A percentile compares a stretch with the other conserved stretches of the same genome.
Conservation (phyloP, 2,329 filamentous ascomycete species). For the Coniochaeta sp. region DNA sequence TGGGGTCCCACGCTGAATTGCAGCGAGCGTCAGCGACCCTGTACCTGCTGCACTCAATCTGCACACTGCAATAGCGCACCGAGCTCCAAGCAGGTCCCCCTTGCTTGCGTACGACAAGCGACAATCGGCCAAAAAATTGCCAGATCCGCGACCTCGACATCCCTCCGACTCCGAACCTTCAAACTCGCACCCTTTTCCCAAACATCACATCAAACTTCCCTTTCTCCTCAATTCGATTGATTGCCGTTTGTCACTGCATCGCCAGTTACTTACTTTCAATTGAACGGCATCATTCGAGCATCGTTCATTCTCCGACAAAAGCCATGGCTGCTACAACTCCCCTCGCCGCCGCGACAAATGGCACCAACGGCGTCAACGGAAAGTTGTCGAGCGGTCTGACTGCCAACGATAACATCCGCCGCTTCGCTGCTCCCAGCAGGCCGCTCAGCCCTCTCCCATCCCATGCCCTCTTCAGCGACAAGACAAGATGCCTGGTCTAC, state of each 20-base stretch:
- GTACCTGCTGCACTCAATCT: not conserved
- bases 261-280: not conserved
- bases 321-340: constrained; percentile 44
- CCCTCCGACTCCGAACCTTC: not conserved
- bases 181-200: not conserved
- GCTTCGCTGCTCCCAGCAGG: constrained; percentile 88
- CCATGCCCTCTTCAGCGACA: constrained; percentile 95
- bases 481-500: constrained; percentile 99
- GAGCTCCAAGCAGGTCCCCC: not conserved
- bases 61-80: not conserved
- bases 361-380: constrained; percentile 41
- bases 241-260: not conserved
- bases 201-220: not conserved
- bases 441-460: constrained; percentile 80
- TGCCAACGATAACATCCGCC: constrained; percentile 98
- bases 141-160: not conserved
- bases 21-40: not conserved
- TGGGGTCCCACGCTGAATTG: not conserved
- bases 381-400: constrained; percentile 43
- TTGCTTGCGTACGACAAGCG: not conserved
- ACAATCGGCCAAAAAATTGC: constrained; percentile 2
- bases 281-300: constrained; percentile 4
- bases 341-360: not conserved
- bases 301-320: constrained; percentile 7
- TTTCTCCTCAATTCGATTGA: not conserved